Evolutionary conservation across 139 green algal genomes (phyloP).

Genomic region (Microglena sp.): DNA sequence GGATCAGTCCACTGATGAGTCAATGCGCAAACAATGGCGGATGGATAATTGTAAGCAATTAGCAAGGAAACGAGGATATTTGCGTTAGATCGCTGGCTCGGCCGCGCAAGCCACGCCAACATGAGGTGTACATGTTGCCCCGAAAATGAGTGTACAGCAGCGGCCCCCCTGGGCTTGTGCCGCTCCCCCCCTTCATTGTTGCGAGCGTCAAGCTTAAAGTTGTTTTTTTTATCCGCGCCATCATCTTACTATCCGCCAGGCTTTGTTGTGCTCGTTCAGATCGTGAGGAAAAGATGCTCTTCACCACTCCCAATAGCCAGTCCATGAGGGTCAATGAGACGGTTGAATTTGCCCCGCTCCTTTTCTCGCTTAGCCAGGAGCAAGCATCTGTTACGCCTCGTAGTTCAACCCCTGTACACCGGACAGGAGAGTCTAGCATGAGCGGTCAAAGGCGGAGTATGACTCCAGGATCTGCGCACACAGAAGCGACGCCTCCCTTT

Average conservation of each 20-base stretch:
- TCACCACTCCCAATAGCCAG: background rate
- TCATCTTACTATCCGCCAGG: background rate
- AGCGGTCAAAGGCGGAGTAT: constrained; percentile 19
- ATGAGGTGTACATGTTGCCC: no score
- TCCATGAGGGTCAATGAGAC: constrained; percentile 9
- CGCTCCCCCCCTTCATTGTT: background rate
- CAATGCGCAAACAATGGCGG: no score
- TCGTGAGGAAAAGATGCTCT: background rate
- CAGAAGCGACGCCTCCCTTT: no score
- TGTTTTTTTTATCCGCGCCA: background rate
- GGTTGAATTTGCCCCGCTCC: constrained; percentile 32
- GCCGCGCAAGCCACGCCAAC: no score
- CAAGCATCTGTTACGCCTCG: constrained; percentile 12
- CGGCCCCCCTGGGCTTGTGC: background rate
- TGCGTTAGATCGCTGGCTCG: no score
- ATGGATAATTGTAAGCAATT: no score
- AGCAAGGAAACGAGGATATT: no score
- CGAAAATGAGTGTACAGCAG: no score
- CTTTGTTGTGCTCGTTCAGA: background rate
- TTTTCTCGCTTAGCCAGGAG: constrained; percentile 25
- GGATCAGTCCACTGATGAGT: no score
- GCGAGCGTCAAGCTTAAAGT: background rate
- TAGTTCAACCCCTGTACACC: constrained; percentile 13
- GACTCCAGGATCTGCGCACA: no score
- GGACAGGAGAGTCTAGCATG: constrained; percentile 8